Evolutionary conservation across 2,329 filamentous ascomycete species (phyloP).

Genomic region (Neofusicoccum parvum): DNA sequence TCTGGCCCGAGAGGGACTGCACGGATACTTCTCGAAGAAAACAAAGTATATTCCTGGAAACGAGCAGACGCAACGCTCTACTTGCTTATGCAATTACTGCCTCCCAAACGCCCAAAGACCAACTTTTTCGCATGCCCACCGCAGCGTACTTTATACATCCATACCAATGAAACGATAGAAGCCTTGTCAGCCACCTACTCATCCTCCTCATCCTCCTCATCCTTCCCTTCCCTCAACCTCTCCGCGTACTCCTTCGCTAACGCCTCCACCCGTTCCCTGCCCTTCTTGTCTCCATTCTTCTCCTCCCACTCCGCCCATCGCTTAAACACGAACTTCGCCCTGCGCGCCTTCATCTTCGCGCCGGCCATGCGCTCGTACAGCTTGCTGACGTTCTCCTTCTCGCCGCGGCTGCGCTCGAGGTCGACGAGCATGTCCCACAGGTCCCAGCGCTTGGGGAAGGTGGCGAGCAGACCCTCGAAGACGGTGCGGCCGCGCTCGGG

Average conservation of each 20-base stretch:
- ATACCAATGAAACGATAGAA: no score
- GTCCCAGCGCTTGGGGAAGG: constrained; percentile 86
- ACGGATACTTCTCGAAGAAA: no score
- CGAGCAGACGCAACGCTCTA: no score
- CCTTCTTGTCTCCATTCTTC: constrained; percentile 66
- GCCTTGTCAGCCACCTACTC: constrained; percentile 19
- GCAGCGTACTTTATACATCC: background rate
- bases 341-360: constrained; percentile 70
- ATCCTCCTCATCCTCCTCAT: constrained; percentile 26
- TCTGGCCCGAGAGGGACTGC: no score
- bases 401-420: constrained; percentile 64
- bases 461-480: constrained; percentile 82
- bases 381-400: constrained; percentile 64
- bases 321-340: constrained; percentile 87
- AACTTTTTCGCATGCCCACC: background rate
- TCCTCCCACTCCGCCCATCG: constrained; percentile 90
- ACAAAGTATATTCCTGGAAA: no score
- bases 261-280: constrained; percentile 69
- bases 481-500: constrained; percentile 91
- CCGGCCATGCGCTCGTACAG: constrained; percentile 79
- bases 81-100: no score
- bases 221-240: constrained; percentile 29
- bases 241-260: constrained; percentile 72
- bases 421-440: constrained; percentile 92
- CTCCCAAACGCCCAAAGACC: background rate